Evolutionary conservation across 2,329 filamentous ascomycete genomes (phyloP).

Genomic region (Hypoxylon sp.): DNA sequence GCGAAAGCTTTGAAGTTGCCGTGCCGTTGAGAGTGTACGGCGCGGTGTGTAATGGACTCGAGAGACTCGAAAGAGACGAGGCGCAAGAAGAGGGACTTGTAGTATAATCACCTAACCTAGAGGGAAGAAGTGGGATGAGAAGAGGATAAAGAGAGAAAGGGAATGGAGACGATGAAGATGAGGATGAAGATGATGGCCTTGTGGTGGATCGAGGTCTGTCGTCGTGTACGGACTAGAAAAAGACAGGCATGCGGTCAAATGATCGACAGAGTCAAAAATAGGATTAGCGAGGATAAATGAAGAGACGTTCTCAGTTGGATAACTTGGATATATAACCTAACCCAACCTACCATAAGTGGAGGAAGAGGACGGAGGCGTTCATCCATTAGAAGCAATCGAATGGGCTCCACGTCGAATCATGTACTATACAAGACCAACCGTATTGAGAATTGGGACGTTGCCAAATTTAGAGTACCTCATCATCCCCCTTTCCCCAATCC

Average conservation of each 20-base stretch:
- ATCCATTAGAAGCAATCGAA: not conserved
- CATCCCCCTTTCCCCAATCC: not conserved
- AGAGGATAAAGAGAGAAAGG: too few relatives aligned
- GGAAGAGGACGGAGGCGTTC: not conserved
- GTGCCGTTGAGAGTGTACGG: constrained; percentile 88
- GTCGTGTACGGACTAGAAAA: constrained; percentile 27
- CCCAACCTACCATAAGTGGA: not conserved
- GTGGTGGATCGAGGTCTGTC: not conserved
- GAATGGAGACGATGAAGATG: too few relatives aligned
- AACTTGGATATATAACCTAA: constrained; percentile 1
- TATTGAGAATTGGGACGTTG: not conserved
- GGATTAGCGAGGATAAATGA: constrained; percentile 17
- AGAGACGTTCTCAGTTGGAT: constrained; percentile 1
- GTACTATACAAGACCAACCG: not conserved
- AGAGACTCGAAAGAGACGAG: constrained; percentile 70
- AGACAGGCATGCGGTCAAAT: constrained; percentile 6
- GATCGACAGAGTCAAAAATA: constrained; percentile 11
- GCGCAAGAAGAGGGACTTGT: constrained; percentile 61
- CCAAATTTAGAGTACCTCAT: not conserved
- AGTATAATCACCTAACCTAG: constrained; percentile 40
- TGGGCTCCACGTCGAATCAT: not conserved
- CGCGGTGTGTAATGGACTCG: constrained; percentile 70
- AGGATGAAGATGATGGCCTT: constrained; percentile 4
- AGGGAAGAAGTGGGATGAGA: not conserved
- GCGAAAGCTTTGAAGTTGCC: constrained; percentile 91